Percentiles rank a stretch among this genome's conserved stretches.
phyloP scores from a whole-genome alignment of 2,329 filamentous ascomycete species.

The Fusarium metavorans region DNA sequence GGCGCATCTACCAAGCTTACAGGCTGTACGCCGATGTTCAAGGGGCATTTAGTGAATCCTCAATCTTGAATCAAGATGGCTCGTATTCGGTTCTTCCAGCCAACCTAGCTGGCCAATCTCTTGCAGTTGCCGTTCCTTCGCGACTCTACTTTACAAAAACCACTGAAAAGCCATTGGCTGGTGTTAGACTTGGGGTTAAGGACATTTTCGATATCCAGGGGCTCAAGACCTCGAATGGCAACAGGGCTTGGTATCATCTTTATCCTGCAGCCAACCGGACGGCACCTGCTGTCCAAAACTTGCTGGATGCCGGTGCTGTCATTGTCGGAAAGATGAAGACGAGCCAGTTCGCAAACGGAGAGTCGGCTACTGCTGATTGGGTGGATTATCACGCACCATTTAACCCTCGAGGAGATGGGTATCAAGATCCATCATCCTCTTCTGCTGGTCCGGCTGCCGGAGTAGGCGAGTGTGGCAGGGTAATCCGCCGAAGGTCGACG shows the following conservation, averaged over 20 bases:
- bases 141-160: background rate
- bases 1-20: background rate
- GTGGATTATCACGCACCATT: background rate
- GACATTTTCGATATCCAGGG: background rate
- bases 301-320: background rate
- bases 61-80: background rate
- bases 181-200: background rate
- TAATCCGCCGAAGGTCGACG: background rate
- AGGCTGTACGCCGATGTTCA: background rate
- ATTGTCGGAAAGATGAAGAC: background rate
- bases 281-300: background rate
- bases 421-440: background rate
- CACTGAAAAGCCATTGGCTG: background rate
- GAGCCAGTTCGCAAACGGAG: background rate
- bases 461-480: background rate
- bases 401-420: background rate
- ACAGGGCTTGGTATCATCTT: background rate
- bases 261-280: background rate
- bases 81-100: background rate
- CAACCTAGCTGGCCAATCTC: background rate
- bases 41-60: background rate
- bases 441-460: background rate
- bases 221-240: background rate
- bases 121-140: background rate
- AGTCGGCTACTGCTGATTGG: background rate